Percentiles rank a stretch among this genome's conserved stretches.
Evolutionary conservation across 2,329 filamentous ascomycete genomes (phyloP).

Genomic region (Bipolaris zeicola): DNA sequence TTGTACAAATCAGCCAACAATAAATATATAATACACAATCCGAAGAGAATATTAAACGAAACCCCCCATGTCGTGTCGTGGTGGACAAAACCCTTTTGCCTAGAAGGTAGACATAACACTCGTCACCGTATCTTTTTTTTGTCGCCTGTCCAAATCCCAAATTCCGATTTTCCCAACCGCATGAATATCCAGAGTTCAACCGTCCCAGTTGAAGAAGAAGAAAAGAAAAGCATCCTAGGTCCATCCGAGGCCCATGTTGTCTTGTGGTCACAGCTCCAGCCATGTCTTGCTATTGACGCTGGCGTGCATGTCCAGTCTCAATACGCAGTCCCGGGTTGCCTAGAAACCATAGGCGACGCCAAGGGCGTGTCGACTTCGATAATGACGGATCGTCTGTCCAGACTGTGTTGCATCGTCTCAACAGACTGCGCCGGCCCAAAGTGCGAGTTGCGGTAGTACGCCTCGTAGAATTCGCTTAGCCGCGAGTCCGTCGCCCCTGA

Average conservation of each 20-base stretch:
- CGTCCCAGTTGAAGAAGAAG: background rate
- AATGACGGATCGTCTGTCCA: conserved; percentile 35
- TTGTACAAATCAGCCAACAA: background rate
- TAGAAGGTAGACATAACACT: background rate
- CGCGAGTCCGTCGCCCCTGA: conserved; percentile 28
- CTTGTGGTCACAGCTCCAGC: background rate
- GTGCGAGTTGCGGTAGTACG: conserved; percentile 46
- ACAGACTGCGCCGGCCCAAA: conserved; percentile 13
- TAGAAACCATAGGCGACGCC: conserved; percentile 28
- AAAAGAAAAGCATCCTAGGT: background rate
- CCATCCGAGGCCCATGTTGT: background rate
- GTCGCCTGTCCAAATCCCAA: background rate
- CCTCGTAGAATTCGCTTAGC: conserved; percentile 50
- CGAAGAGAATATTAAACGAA: background rate
- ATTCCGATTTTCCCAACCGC: background rate
- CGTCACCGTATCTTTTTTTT: background rate
- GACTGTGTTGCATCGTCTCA: conserved; percentile 17
- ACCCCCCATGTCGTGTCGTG: background rate
- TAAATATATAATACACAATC: too few species aligned
- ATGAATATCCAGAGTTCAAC: background rate
- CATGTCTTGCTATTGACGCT: background rate
- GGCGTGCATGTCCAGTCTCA: conserved; percentile 2
- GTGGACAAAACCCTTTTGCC: background rate
- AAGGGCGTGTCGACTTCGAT: conserved; percentile 37
- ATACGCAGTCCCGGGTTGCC: conserved; percentile 28